Percentiles rank a stretch among this genome's conserved stretches.
Conservation (phyloP, 306 rosid species). For the Crataegus laevigata region DNA sequence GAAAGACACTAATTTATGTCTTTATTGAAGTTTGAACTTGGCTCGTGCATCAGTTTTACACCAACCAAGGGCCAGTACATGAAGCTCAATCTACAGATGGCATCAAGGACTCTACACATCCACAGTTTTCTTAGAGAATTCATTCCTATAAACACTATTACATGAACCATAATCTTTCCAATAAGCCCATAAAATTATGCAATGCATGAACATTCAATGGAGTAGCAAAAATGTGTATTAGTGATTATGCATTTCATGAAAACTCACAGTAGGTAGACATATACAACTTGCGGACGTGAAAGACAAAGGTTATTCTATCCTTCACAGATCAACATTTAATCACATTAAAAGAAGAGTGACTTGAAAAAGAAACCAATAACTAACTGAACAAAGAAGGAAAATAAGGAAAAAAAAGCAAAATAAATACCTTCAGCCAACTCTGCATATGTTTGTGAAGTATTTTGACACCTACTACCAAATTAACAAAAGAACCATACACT, state of each 20-base stretch:
- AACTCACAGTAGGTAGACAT: neutral
- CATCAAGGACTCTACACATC: neutral
- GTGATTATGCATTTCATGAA: neutral
- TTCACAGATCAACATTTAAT: neutral
- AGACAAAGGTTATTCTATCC: neutral
- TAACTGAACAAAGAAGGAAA: neutral
- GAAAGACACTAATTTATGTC: no score
- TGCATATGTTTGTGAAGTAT: neutral
- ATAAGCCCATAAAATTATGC: neutral
- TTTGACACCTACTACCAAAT: neutral
- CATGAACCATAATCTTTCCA: neutral
- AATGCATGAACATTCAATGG: neutral
- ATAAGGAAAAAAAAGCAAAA: neutral
- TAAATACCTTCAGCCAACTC: neutral
- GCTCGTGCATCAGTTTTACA: neutral
- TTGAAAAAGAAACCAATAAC: neutral
- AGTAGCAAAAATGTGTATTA: neutral
- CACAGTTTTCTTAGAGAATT: neutral
- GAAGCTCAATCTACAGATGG: neutral
- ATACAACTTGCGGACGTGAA: neutral
- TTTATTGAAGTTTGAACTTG: no score
- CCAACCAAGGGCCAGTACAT: neutral
- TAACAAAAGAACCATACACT: neutral
- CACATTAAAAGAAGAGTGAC: neutral
- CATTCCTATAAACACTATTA: neutral